Conservation (phyloP, 2,329 filamentous ascomycete genomes). For the Camptophora hylomeconis region DNA sequence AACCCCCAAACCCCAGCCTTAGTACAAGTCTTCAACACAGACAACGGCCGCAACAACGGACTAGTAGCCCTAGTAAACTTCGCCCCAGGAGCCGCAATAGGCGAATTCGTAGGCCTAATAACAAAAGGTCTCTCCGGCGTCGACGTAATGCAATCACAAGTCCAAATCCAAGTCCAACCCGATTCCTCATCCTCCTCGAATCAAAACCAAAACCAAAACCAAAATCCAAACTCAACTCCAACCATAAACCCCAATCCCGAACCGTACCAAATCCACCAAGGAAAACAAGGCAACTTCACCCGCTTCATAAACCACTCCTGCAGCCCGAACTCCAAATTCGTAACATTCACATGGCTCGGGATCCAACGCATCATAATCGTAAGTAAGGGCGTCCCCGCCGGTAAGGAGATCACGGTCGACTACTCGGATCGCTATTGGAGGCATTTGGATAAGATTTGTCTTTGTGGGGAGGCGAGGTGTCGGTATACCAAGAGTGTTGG, state of each 20-base stretch:
- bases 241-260: too few relatives aligned
- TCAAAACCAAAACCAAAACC: too few relatives aligned
- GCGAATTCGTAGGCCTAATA: slow-evolving; percentile 43
- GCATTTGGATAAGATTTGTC: slow-evolving; percentile 40
- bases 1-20: slow-evolving; percentile 28
- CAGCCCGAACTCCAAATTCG: slow-evolving; percentile 43
- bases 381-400: slow-evolving; percentile 40
- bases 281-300: slow-evolving; percentile 42
- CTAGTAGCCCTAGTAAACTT: slow-evolving; percentile 31
- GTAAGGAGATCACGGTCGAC: slow-evolving; percentile 43
- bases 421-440: slow-evolving; percentile 47
- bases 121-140: slow-evolving; percentile 39
- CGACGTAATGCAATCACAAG: slow-evolving; percentile 38
- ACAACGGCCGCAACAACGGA: slow-evolving; percentile 43
- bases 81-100: slow-evolving; percentile 39
- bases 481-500: too few relatives aligned
- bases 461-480: slow-evolving; percentile 42
- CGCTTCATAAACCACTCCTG: slow-evolving; percentile 48
- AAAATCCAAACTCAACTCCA: too few relatives aligned
- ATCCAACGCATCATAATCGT: slow-evolving; percentile 43
- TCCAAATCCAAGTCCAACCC: slow-evolving; percentile 1
- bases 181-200: too few relatives aligned
- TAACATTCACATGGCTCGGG: slow-evolving; percentile 44
- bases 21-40: slow-evolving; percentile 41
- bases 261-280: slow-evolving; percentile 46